Percentiles rank a stretch among this genome's conserved stretches.
phyloP scores from a whole-genome alignment of 2,329 filamentous ascomycete species.

The Neurospora sp. region DNA sequence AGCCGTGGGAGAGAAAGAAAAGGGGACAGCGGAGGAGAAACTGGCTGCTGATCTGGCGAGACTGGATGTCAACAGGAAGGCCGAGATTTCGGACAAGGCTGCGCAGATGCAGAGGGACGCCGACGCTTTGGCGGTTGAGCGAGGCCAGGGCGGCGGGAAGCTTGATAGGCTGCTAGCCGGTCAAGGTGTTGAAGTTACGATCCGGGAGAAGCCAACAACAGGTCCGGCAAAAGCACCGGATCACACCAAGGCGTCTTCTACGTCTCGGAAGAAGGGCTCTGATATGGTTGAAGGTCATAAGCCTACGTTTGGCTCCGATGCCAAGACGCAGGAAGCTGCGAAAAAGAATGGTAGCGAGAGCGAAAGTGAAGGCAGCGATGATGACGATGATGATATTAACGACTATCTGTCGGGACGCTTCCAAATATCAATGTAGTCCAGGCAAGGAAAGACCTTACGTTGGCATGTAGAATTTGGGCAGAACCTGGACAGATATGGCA shows the following conservation, averaged over 20 bases:
- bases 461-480: neutral
- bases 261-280: constrained; percentile 16
- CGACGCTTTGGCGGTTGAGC: constrained; percentile 10
- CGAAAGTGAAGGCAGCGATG: constrained; percentile 6
- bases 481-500: neutral
- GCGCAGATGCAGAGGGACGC: constrained; percentile 4
- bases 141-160: constrained; percentile 20
- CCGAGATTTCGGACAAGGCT: neutral
- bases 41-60: constrained; percentile 9
- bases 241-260: neutral
- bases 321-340: constrained; percentile 12
- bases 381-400: constrained; percentile 11
- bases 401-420: constrained; percentile 3
- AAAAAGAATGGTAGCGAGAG: constrained; percentile 11
- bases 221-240: constrained; percentile 30
- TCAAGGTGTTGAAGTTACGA: constrained; percentile 34
- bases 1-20: neutral
- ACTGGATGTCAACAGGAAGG: constrained; percentile 9
- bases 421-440: neutral
- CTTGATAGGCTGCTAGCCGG: neutral
- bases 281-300: constrained; percentile 43
- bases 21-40: neutral
- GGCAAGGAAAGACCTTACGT: neutral
- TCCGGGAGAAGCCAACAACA: constrained; percentile 41
- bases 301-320: constrained; percentile 26